Evolutionary conservation across 108 stramenopile species (phyloP).

Genomic region (Pseudonitzschia multiseries): DNA sequence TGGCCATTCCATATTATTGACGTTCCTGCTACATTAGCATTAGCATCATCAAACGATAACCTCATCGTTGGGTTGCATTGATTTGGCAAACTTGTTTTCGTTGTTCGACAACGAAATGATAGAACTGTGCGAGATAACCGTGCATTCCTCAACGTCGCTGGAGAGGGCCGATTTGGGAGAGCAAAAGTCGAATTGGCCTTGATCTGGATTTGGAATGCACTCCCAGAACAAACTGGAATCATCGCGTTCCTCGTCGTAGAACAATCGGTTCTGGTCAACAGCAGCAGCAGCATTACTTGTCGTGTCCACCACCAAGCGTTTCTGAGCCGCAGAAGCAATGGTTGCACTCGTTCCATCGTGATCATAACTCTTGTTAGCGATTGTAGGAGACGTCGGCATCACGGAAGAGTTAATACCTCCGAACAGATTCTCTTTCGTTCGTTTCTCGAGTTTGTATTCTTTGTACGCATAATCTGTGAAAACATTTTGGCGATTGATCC

Average conservation of each 20-base stretch:
- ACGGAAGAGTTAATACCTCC: background rate
- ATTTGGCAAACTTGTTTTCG: background rate
- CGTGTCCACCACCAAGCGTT: background rate
- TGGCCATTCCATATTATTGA: no score
- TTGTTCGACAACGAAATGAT: background rate
- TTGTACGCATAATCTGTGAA: background rate
- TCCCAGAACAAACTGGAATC: background rate
- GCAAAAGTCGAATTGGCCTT: background rate
- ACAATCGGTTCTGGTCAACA: background rate
- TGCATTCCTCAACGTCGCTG: background rate
- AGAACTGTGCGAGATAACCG: background rate
- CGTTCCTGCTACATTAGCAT: no score
- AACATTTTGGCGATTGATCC: constrained; percentile 35
- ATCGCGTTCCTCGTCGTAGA: background rate
- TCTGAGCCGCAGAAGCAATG: no score
- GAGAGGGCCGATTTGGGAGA: background rate
- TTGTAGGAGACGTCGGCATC: background rate
- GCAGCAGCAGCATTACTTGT: background rate
- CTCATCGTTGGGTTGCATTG: no score
- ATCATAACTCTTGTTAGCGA: background rate
- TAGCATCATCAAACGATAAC: no score
- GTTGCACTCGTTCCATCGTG: background rate
- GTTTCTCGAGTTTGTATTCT: background rate
- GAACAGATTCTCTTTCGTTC: background rate
- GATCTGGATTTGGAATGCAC: background rate